Base-by-base conservation (phyloP, 768 basidiomycete species). In the Boletus rubroflammeus region DNA sequence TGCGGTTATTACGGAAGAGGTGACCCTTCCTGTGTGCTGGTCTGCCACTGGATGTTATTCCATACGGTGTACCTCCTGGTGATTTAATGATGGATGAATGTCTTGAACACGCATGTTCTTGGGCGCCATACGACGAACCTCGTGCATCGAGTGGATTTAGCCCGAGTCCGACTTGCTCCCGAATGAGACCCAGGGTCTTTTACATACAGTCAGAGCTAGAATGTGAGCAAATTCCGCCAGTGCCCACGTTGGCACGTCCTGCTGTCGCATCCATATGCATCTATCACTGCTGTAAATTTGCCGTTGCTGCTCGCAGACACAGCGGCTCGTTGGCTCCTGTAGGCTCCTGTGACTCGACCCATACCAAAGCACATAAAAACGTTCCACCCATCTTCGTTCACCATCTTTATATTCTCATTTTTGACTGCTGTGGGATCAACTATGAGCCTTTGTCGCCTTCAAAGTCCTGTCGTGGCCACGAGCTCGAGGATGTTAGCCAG, bases 1-100 rank as follows among this genome's bases (percentile, higher is more conserved):
- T 92, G 28, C 72, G 75, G 45, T 62, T 93, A 43, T 67, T 89
- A 48, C 75, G 79, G 28, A 64, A 62, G 29, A 54, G 58, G 35
- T 70, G 58, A 67, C 21, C 50, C 38, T 32, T 58, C 10, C 31
- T 54, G 56, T 49, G 41, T 28, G n/a, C 32, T 41, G 45, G 29
- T 39, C 17, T 29, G 32, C 28, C 13, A 35, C 23, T 29, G 51
- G 52, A 54, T 34, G 58, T 46, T 47, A 26, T 44, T 49, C 39
- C 44, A 38, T 44, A 21, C 39, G 31, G 31, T 41, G 41, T 51
- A 26, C 31, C 45, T 59, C 19, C 25, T 28, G 19, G 17, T 36
- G 21, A 35, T 31, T 26, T 28, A 35, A 47, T 38, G 40, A 26
- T 10, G 14, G 29, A 17, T 15, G 25, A 15, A 50, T 35, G 31